Evolutionary conservation across 345 rosid genomes (phyloP), one percentile per base, ranked within the genome.

Genomic region (Arabis hirsuta): DNA sequence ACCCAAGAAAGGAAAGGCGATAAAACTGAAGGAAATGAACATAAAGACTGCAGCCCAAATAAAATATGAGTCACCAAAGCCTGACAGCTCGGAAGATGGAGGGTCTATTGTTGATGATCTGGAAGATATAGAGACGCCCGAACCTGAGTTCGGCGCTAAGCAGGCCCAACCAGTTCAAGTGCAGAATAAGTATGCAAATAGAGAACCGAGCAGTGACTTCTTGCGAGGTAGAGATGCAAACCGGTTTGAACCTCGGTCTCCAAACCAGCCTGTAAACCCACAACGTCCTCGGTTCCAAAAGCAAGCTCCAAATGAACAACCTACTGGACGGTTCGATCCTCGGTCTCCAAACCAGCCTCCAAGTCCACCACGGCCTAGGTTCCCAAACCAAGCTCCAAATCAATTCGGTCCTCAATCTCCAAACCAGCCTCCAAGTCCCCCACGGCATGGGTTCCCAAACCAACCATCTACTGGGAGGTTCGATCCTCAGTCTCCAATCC

Each of bases 1-100:
- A 22, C 29, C 86, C 6, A 90, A 87, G 86, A 93, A 85, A 82
- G 84, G 92, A 59, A 78, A 81, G 55, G 79, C 63, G 9, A 87
- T 79, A 56, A 86, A 77, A 12, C 24, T 57, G 55, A 86, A 84
- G 79, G 79, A 46, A 31, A 65, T 65, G 45, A 67, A 76, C 68
- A 50, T 71, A 0, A 65, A 76, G 57, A 65, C 72, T 13, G 82
- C 74, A 53, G 75, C 70, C 0, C 32, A 26, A 51, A 26, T 61
- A 9, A 72, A 52, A 51, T 72, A 58, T 3, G 71, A 71, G 2
- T 57, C 52, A 31, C 50, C 65, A 43, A 71, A 72, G 57, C 32
- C 58, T 68, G 57, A 43, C 12, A 64, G 43, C 22, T 16, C 58
- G 16, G 59, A 51, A 16, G 8, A 53, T 1, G 72, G 12, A 27